Evolutionary conservation across 148 eudicot species (phyloP).

Genomic region (Drosera capensis): DNA sequence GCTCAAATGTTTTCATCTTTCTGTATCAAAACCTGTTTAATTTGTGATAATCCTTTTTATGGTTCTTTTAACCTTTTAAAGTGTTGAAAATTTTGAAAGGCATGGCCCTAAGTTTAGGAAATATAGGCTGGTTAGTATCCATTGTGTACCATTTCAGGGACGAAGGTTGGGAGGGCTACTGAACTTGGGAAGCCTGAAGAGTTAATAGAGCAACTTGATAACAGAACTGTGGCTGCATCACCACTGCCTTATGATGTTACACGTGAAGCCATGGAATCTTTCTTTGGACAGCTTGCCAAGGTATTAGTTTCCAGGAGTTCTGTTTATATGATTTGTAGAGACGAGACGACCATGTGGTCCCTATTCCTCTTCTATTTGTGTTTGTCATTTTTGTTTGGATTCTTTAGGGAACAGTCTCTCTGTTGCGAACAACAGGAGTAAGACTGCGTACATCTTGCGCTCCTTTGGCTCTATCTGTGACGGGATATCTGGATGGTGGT

Average conservation of each 20-base stretch:
- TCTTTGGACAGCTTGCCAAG: conserved; percentile 70
- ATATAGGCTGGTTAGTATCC: too few relatives aligned
- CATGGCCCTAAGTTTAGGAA: too few relatives aligned
- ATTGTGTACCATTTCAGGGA: conserved; percentile 28
- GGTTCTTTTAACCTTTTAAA: too few relatives aligned
- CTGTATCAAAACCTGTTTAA: background rate
- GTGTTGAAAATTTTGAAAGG: too few relatives aligned
- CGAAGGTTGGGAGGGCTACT: conserved; percentile 64
- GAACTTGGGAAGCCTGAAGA: conserved; percentile 55
- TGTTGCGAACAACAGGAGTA: too few relatives aligned
- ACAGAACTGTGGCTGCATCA: conserved; percentile 75
- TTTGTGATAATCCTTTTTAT: too few relatives aligned
- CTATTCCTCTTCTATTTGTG: background rate
- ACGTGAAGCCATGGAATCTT: conserved; percentile 73
- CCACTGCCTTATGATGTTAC: conserved; percentile 70
- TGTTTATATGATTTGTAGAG: background rate
- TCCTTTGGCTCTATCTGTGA: too few relatives aligned
- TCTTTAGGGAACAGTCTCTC: too few relatives aligned
- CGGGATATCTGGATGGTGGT: too few relatives aligned
- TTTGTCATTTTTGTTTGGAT: too few relatives aligned
- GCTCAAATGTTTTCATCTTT: background rate
- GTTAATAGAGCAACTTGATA: conserved; percentile 72
- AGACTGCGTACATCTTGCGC: too few relatives aligned
- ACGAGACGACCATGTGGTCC: background rate
- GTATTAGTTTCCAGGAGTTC: conserved; percentile 14